phyloP scores from a whole-genome alignment of 2,329 filamentous ascomycete species.

The Verticillium nubilum region DNA sequence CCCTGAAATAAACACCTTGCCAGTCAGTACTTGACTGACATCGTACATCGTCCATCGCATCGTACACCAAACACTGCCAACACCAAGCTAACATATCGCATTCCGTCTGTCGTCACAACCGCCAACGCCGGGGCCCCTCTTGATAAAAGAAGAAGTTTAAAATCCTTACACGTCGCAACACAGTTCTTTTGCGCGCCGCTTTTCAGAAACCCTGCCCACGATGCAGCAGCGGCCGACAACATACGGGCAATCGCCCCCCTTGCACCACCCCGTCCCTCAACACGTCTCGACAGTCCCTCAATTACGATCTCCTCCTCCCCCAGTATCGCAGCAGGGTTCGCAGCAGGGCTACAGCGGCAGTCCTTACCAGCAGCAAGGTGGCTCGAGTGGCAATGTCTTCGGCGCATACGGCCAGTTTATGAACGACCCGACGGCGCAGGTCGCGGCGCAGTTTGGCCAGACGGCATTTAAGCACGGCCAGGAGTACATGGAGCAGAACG shows the following conservation, averaged over 20 bases:
- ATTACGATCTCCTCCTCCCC: conserved; percentile 87
- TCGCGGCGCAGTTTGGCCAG: conserved; percentile 91
- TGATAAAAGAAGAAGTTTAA: not conserved
- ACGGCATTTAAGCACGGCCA: conserved; percentile 86
- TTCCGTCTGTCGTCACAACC: not conserved
- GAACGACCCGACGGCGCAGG: conserved; percentile 89
- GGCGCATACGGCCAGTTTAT: conserved; percentile 87
- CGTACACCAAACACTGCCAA: not conserved
- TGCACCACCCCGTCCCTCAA: conserved; percentile 95
- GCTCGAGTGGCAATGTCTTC: conserved; percentile 47
- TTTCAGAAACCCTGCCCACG: conserved; percentile 19
- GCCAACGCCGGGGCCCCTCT: not conserved
- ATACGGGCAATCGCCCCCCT: conserved; percentile 84
- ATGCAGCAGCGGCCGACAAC: conserved; percentile 87
- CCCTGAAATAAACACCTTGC: conserved; percentile 22
- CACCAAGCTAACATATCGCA: not conserved
- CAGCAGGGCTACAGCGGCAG: conserved; percentile 53
- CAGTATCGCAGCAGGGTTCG: conserved; percentile 63
- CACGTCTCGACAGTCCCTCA: conserved; percentile 98
- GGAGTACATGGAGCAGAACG: conserved; percentile 93
- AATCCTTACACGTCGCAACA: too few relatives aligned
- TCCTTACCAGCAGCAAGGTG: conserved; percentile 65
- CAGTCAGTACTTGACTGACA: too few relatives aligned
- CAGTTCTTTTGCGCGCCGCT: not conserved
- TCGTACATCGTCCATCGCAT: not conserved